Percentiles rank a stretch among this genome's conserved stretches.
phyloP scores from a whole-genome alignment of 441 rosid genomes.

The Euphorbia celastroides region DNA sequence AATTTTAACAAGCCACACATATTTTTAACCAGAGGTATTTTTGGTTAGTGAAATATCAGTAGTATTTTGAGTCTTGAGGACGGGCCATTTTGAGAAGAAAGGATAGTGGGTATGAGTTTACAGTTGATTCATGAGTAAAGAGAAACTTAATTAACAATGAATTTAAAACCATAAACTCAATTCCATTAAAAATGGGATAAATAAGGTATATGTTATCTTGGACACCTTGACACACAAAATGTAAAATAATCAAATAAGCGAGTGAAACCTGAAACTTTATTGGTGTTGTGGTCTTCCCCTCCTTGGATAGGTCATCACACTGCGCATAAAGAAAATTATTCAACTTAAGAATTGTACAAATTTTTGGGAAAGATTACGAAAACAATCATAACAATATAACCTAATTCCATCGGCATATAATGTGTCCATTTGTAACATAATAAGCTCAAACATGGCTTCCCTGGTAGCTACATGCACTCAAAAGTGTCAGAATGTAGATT shows the following conservation, averaged over 20 bases:
- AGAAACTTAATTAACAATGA: background rate
- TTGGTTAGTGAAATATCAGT: too few relatives aligned
- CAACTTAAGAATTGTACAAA: slow-evolving; percentile 9
- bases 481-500: background rate
- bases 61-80: too few relatives aligned
- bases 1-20: too few relatives aligned
- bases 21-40: too few relatives aligned
- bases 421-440: background rate
- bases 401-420: background rate
- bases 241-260: background rate
- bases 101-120: too few relatives aligned
- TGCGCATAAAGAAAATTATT: slow-evolving; percentile 30
- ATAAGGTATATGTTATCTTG: background rate
- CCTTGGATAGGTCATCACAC: slow-evolving; percentile 53
- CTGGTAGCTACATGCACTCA: background rate
- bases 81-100: too few relatives aligned
- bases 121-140: too few relatives aligned
- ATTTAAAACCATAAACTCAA: background rate
- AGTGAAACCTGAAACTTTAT: slow-evolving; percentile 53
- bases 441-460: background rate
- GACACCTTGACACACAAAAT: background rate
- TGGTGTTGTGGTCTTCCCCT: slow-evolving; percentile 50
- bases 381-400: background rate
- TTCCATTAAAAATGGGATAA: background rate
- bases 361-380: background rate